These are phyloP conservation scores for Trypanosoma platydactyli DNA, from an alignment of 208 protist genomes.

Conservation along the genomic window DNA sequence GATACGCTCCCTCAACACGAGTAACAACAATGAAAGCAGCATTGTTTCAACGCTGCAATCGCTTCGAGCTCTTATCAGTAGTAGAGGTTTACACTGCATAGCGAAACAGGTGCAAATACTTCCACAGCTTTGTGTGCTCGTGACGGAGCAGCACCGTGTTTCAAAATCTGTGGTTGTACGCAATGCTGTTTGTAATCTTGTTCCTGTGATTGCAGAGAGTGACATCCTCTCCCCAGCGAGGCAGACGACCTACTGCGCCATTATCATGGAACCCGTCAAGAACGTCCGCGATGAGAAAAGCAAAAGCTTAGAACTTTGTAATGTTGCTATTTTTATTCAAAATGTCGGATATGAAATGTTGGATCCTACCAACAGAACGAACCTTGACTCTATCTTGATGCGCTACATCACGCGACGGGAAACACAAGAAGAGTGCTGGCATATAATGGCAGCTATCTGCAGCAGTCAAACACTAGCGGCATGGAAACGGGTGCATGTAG, in stretches of 20 bases:
- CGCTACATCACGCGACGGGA: constrained; percentile 84
- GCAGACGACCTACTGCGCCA: constrained; percentile 75
- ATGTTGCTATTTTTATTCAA: constrained; percentile 81
- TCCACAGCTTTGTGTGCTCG: constrained; percentile 79
- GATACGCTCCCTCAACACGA: constrained; percentile 71
- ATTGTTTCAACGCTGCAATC: constrained; percentile 73
- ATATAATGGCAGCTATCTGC: constrained; percentile 83
- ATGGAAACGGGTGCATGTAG: neutral
- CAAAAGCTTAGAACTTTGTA: constrained; percentile 79
- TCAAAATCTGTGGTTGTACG: constrained; percentile 81
- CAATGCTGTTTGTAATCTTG: constrained; percentile 76
- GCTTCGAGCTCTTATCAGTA: constrained; percentile 76
- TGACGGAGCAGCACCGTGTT: constrained; percentile 84
- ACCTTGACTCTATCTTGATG: constrained; percentile 85
- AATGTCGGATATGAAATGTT: constrained; percentile 81
- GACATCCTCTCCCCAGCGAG: constrained; percentile 68
- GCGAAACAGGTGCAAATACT: constrained; percentile 65
- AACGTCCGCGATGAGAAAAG: constrained; percentile 85
- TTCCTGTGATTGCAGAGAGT: constrained; percentile 83
- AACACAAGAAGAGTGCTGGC: constrained; percentile 89
- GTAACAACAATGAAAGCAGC: constrained; percentile 80
- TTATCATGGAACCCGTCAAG: constrained; percentile 92
- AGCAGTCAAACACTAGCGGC: constrained; percentile 21
- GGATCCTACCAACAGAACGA: constrained; percentile 80
- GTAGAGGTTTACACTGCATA: constrained; percentile 64